Percentiles rank a stretch among this genome's conserved stretches.
phyloP scores from a whole-genome alignment of 192 early-diverging fungal genomes.

The Coemansia erecta region DNA sequence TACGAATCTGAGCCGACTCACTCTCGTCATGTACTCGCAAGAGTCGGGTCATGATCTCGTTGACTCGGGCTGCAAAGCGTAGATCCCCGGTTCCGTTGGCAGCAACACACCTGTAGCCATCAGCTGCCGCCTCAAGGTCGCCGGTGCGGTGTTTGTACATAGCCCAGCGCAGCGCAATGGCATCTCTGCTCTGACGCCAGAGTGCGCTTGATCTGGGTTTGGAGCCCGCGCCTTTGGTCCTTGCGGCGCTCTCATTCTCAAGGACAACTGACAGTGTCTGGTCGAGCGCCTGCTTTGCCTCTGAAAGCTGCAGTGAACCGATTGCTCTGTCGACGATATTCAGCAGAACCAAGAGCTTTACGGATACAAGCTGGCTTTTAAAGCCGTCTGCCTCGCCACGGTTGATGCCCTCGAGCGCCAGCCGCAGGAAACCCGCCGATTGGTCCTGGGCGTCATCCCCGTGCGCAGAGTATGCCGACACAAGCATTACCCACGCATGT shows the following conservation, averaged over 20 bases:
- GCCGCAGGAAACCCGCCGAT: conserved; percentile 25
- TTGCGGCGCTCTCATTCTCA: background rate
- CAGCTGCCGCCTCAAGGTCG: conserved; percentile 27
- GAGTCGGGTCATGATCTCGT: conserved; percentile 17
- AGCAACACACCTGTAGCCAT: conserved; percentile 33
- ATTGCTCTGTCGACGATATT: conserved; percentile 20
- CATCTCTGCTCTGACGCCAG: conserved; percentile 32
- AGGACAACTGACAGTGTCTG: conserved; percentile 15
- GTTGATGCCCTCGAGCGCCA: conserved; percentile 36
- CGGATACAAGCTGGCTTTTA: conserved; percentile 11
- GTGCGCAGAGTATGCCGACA: conserved; percentile 19
- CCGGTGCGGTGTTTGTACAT: conserved; percentile 45
- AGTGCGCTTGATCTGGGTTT: background rate
- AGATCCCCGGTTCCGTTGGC: conserved; percentile 11
- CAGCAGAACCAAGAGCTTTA: conserved; percentile 32
- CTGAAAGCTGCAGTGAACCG: conserved; percentile 15
- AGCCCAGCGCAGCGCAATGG: conserved; percentile 38
- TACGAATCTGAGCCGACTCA: background rate
- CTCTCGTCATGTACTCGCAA: background rate
- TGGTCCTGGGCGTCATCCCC: conserved; percentile 25
- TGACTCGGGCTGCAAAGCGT: conserved; percentile 24
- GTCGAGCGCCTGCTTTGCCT: conserved; percentile 34
- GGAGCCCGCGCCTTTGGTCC: background rate
- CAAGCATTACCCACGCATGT: conserved; percentile 47
- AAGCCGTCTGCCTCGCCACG: conserved; percentile 33